These are phyloP conservation scores for Pseudogymnoascus destructans DNA, from an alignment of 2,329 filamentous ascomycete species.

Conservation along the genomic window DNA sequence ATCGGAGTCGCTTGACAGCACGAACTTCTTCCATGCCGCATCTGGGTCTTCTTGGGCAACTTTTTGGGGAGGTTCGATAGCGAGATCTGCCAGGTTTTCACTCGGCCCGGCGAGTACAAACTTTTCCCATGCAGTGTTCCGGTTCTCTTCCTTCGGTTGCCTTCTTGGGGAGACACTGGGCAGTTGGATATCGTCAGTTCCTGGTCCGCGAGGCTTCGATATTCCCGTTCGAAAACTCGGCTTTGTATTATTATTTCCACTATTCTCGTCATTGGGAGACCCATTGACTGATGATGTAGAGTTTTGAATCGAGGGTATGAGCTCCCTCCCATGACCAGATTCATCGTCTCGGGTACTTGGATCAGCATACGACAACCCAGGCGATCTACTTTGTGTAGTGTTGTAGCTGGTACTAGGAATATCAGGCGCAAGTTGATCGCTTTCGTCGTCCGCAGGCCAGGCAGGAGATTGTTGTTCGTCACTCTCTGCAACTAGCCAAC, in stretches of 20 bases:
- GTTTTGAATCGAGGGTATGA: not conserved
- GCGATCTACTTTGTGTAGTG: not conserved
- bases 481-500: slow-evolving; percentile 17
- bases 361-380: not conserved
- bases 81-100: not conserved
- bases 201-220: not conserved
- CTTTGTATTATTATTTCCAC: not conserved
- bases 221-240: not conserved
- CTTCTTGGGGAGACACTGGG: not conserved
- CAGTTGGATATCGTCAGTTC: not conserved
- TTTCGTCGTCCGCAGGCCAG: not conserved
- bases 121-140: not conserved
- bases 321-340: not conserved
- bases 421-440: not conserved
- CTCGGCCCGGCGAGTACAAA: not conserved
- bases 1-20: slow-evolving; percentile 19
- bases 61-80: not conserved
- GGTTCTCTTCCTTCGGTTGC: not conserved
- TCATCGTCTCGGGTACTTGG: not conserved
- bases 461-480: slow-evolving; percentile 9
- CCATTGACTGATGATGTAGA: not conserved
- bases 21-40: slow-evolving; percentile 22
- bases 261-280: not conserved
- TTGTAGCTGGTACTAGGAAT: not conserved
- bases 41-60: slow-evolving; percentile 12